Conservation (phyloP, 371 early-diverging fungal genomes). For the Haplosporangium sp. region DNA sequence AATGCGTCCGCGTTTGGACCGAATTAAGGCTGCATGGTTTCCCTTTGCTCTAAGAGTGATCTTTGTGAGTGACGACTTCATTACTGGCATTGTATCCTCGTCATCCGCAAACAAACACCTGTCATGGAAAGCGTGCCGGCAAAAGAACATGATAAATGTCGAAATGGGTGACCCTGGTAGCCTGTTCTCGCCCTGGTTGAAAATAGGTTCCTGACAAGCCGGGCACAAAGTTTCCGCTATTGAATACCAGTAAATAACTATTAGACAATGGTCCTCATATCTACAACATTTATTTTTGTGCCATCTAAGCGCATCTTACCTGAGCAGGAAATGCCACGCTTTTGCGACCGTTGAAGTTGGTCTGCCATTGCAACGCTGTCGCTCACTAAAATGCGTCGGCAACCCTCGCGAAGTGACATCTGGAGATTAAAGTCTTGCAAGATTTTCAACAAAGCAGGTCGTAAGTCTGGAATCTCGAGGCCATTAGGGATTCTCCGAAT, state of each 20-base stretch:
- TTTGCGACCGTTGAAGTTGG: slow-evolving; percentile 78
- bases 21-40: slow-evolving; percentile 66
- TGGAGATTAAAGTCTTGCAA: slow-evolving; percentile 93
- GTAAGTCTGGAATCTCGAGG: slow-evolving; percentile 84
- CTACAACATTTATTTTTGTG: neutral
- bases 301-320: slow-evolving; percentile 36
- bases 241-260: neutral
- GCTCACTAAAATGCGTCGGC: slow-evolving; percentile 85
- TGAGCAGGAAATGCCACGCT: slow-evolving; percentile 72
- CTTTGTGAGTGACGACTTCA: slow-evolving; percentile 50
- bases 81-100: slow-evolving; percentile 43
- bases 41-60: slow-evolving; percentile 61
- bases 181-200: slow-evolving; percentile 58
- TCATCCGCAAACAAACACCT: slow-evolving; percentile 65
- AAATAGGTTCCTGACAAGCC: slow-evolving; percentile 71
- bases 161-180: slow-evolving; percentile 23
- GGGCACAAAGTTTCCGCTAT: slow-evolving; percentile 71
- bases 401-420: slow-evolving; percentile 88
- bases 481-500: slow-evolving; percentile 85
- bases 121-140: slow-evolving; percentile 80
- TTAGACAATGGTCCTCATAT: no score
- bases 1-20: slow-evolving; percentile 60
- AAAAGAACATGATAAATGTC: slow-evolving; percentile 75
- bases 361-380: slow-evolving; percentile 87
- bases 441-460: slow-evolving; percentile 84